Evolutionary conservation across 1,284 basidiomycete genomes (phyloP).

Genomic region (Pyrrhoderma noxium): DNA sequence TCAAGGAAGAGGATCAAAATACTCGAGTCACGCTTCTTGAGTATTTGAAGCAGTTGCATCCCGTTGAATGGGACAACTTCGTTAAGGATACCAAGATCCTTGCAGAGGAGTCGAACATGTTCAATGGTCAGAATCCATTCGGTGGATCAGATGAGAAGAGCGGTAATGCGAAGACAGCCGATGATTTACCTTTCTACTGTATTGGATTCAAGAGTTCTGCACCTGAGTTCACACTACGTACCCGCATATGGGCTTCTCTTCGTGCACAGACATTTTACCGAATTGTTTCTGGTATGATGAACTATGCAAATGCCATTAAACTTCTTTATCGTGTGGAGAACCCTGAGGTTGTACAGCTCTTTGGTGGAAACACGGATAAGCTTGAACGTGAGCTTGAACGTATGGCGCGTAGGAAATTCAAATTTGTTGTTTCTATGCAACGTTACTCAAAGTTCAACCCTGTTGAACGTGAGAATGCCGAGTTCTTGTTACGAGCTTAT

Average conservation of each 20-base stretch:
- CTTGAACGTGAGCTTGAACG: conserved; percentile 95
- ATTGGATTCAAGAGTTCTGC: conserved; percentile 99
- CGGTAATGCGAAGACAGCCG: conserved; percentile 63
- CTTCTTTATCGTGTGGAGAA: conserved; percentile 99
- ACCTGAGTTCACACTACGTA: conserved; percentile 96
- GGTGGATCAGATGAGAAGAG: conserved; percentile 78
- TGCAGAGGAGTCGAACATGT: conserved; percentile 90
- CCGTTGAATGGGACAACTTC: conserved; percentile 99
- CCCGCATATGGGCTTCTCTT: conserved; percentile 97
- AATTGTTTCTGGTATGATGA: conserved; percentile 99
- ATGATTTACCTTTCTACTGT: conserved; percentile 97
- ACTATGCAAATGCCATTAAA: conserved; percentile 99
- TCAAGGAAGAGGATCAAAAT: conserved; percentile 93
- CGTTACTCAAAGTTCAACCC: conserved; percentile 99
- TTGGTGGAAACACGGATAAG: conserved; percentile 96
- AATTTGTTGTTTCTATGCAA: conserved; percentile 99
- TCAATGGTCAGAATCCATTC: conserved; percentile 75
- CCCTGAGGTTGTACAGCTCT: conserved; percentile 95
- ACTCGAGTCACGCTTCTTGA: conserved; percentile 92
- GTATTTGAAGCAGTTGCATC: conserved; percentile 97
- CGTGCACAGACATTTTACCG: conserved; percentile 98
- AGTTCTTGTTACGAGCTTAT: conserved; percentile 97
- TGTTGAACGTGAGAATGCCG: conserved; percentile 98
- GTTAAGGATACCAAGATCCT: conserved; percentile 99
- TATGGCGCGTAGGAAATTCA: conserved; percentile 98